Evolutionary conservation across 768 basidiomycete genomes (phyloP).

Genomic region (Russula abietina): DNA sequence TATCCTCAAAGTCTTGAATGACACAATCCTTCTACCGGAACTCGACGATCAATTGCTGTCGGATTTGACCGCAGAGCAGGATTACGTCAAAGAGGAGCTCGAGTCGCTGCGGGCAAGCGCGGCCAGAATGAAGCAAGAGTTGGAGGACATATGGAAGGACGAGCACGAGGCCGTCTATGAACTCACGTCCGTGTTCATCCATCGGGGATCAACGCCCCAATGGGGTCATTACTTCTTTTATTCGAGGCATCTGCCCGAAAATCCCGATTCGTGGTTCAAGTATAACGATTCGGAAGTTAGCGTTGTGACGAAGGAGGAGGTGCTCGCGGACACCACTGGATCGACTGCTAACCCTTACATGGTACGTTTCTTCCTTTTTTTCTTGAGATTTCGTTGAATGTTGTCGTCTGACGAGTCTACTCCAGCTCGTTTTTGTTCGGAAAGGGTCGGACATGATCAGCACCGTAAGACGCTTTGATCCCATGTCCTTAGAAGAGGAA

Average conservation of each 20-base stretch:
- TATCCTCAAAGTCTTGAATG: conserved; percentile 50
- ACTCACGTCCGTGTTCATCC: conserved; percentile 90
- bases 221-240: conserved; percentile 98
- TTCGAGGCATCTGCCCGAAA: conserved; percentile 75
- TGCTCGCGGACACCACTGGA: conserved; percentile 85
- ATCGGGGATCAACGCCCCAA: conserved; percentile 80
- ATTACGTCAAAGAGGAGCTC: conserved; percentile 49
- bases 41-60: conserved; percentile 54
- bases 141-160: conserved; percentile 73
- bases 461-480: conserved; percentile 65
- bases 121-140: conserved; percentile 51
- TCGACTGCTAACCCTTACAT: conserved; percentile 87
- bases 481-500: conserved; percentile 29
- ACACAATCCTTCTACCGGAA: conserved; percentile 40
- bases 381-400: not conserved
- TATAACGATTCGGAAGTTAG: conserved; percentile 90
- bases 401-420: not conserved
- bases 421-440: conserved; percentile 75
- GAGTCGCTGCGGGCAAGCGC: conserved; percentile 47
- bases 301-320: conserved; percentile 70
- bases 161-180: conserved; percentile 71
- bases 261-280: conserved; percentile 88
- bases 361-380: conserved; percentile 40
- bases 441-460: conserved; percentile 75
- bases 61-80: conserved; percentile 50